Evolutionary conservation across 495 filamentous ascomycete species (phyloP).

Genomic region (Penicillium roqueforti): DNA sequence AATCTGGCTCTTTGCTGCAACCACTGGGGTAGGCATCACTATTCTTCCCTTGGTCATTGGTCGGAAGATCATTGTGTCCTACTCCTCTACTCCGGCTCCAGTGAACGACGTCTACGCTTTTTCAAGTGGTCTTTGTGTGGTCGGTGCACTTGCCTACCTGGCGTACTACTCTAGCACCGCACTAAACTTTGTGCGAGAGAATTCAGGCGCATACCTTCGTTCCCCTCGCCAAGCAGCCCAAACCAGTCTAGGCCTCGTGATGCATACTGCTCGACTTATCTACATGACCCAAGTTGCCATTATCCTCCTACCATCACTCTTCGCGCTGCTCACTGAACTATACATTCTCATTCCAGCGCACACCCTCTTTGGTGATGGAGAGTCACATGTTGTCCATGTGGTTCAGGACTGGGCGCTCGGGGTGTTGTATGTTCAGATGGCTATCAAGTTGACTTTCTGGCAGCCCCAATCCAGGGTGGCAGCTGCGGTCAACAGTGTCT

Average conservation of each 20-base stretch:
- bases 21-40: slow-evolving; percentile 85
- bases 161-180: slow-evolving; percentile 50
- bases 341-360: slow-evolving; percentile 87
- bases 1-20: slow-evolving; percentile 91
- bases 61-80: slow-evolving; percentile 62
- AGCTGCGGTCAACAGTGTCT: slow-evolving; percentile 66
- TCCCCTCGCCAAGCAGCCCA: slow-evolving; percentile 29
- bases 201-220: slow-evolving; percentile 29
- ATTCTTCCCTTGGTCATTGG: slow-evolving; percentile 86
- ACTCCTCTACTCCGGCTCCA: slow-evolving; percentile 61
- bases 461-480: slow-evolving; percentile 64
- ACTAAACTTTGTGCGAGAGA: slow-evolving; percentile 33
- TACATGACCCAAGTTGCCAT: slow-evolving; percentile 72
- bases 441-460: slow-evolving; percentile 64
- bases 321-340: slow-evolving; percentile 77
- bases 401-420: slow-evolving; percentile 94
- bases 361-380: slow-evolving; percentile 58
- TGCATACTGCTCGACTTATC: slow-evolving; percentile 41
- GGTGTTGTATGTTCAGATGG: slow-evolving; percentile 85
- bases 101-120: slow-evolving; percentile 97
- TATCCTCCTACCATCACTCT: slow-evolving; percentile 75
- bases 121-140: slow-evolving; percentile 76
- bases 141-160: slow-evolving; percentile 61
- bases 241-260: slow-evolving; percentile 12
- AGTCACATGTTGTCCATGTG: slow-evolving; percentile 75